Conservation (phyloP, 2,329 filamentous ascomycete species). For the Colletotrichum trifolii region DNA sequence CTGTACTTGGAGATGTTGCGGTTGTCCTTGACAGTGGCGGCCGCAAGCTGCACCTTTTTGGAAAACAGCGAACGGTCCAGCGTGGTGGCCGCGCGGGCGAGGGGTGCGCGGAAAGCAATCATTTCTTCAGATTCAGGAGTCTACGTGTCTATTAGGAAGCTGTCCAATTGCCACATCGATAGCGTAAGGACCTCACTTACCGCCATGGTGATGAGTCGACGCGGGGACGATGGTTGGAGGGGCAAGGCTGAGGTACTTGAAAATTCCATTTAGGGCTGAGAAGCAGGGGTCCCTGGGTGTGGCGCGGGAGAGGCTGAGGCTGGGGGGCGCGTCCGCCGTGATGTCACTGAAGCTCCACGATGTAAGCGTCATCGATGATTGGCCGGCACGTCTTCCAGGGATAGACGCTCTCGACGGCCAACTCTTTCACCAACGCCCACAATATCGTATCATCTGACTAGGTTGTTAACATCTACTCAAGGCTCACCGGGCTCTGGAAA, state of each 20-base stretch:
- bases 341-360: constrained; percentile 26
- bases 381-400: constrained; percentile 1
- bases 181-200: constrained; percentile 25
- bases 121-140: constrained; percentile 51
- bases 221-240: constrained; percentile 23
- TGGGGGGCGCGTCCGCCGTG: not conserved
- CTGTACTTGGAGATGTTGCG: constrained; percentile 80
- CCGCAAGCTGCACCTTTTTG: constrained; percentile 79
- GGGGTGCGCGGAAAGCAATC: constrained; percentile 78
- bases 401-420: not conserved
- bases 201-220: constrained; percentile 35
- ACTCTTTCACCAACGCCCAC: not conserved
- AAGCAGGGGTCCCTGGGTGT: constrained; percentile 21
- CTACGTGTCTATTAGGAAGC: not conserved
- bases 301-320: constrained; percentile 23
- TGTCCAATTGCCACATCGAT: not conserved
- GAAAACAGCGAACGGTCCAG: constrained; percentile 88
- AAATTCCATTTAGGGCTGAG: constrained; percentile 39
- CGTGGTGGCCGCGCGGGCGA: constrained; percentile 81
- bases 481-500: too few species aligned
- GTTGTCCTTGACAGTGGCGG: constrained; percentile 80
- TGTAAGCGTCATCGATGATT: constrained; percentile 36
- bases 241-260: constrained; percentile 43
- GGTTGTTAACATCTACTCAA: not conserved
- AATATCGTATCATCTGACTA: not conserved